Evolutionary conservation across 495 filamentous ascomycete genomes (phyloP), one percentile per base, ranked within the genome.

Genomic region (Chaetomium tenue): DNA sequence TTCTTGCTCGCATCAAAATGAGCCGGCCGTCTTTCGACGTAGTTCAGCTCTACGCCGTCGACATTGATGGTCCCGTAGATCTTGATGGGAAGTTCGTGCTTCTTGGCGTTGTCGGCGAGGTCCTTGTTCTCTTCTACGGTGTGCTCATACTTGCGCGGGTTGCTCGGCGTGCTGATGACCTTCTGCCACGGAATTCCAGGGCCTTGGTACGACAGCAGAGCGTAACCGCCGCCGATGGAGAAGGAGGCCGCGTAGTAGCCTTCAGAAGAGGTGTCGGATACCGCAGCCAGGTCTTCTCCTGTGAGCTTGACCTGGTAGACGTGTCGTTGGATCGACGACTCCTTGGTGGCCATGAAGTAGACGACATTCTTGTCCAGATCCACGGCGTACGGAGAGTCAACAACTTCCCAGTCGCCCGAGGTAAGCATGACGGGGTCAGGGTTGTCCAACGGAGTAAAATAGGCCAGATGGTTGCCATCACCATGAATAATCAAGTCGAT

Each of bases 121-220:
- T 77, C 78, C 52, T 79, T 61, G 69, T 98, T 98, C 55, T 91
- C 83, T 68, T 98, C 93, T 40, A 97, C 84, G 12, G 84, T 75
- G 54, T 87, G 77, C 66, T 90, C 85, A 65, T 87, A 89, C 48
- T 79, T 70, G 20, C 84, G 74, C 3, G 82, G 67, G 64, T 88
- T 91, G 63, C 86, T 86, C 16, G 89, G 88, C 0, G 91, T 97
- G 77, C 85, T 92, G 69, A 96, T 83, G 33, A 98, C 85, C 69
- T 93, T 90, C 76, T 98, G 94, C 86, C 90, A 95, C 0, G 94
- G 94, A 52, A 98, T 89, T 18, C 84, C 83, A 2, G 94, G 95
- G 5, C 94, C 94, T 52, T 86, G 76, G 72, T 97, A 96, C 50
- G 86, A 86, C 23, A 98, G 77, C 26, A 98, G 77, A 13, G 87